These are phyloP conservation scores for Podila epicladia DNA, from an alignment of 192 early-diverging fungal species.

Conservation along the genomic window DNA sequence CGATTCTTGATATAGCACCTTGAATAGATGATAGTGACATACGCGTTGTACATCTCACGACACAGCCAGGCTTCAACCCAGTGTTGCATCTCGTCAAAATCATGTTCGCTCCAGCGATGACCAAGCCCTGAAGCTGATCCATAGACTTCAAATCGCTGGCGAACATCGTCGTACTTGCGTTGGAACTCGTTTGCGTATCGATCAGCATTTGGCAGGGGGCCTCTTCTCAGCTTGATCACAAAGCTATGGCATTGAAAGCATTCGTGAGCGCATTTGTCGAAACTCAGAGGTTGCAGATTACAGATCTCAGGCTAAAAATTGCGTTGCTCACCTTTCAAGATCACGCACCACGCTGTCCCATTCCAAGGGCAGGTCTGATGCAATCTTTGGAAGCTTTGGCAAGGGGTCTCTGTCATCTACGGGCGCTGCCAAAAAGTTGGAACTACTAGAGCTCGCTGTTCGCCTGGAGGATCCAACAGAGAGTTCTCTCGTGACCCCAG, in stretches of 20 bases:
- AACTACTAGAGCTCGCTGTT: constrained; percentile 26
- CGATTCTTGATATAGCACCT: too few species aligned
- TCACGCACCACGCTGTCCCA: constrained; percentile 32
- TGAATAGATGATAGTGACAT: neutral
- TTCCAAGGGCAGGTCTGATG: constrained; percentile 33
- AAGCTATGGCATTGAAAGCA: constrained; percentile 1
- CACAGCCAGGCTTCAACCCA: constrained; percentile 59
- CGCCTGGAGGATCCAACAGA: neutral
- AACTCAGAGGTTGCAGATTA: too few species aligned
- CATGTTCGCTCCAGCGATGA: constrained; percentile 32
- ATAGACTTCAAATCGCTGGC: constrained; percentile 32
- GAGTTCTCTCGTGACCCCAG: neutral
- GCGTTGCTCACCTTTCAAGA: constrained; percentile 29
- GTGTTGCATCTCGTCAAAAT: constrained; percentile 48
- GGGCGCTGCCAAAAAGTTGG: constrained; percentile 15
- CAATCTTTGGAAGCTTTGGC: constrained; percentile 45
- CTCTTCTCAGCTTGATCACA: constrained; percentile 16
- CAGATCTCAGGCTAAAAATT: neutral
- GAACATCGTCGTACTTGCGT: constrained; percentile 40
- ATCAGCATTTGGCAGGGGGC: constrained; percentile 18
- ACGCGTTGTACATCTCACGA: constrained; percentile 53
- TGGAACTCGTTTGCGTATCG: constrained; percentile 42
- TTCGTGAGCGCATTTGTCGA: neutral
- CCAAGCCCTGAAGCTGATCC: constrained; percentile 36
- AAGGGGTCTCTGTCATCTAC: constrained; percentile 21